Evolutionary conservation across 202 grass and related monocot species (phyloP), one percentile per base, ranked within the genome.

Genomic region (Elaeis oleifera): DNA sequence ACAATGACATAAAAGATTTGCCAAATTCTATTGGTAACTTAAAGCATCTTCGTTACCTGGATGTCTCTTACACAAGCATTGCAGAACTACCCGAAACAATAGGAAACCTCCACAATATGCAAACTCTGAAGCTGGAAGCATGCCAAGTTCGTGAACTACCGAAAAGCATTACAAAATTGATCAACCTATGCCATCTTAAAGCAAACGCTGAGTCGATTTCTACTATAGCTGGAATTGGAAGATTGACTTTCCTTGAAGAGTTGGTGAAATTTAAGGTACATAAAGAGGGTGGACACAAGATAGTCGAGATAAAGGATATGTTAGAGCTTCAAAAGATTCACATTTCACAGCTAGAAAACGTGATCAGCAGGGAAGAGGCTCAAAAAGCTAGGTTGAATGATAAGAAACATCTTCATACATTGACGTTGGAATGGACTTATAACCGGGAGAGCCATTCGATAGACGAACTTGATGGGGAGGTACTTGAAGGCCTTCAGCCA

Each of bases 11-110:
- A 13, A 44, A 44, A 28, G 28, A 59, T 26, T 18, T 51, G 23
- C 61, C 59, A 3, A 60, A 66, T 24, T 65, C 18, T 24, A 51
- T 66, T 49, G 55, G 72, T 49, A 48, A 28, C 13, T 51, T 75
- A 28, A 75, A 75, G 49, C 31, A 75, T 75, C 61, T 65, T 8
- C 72, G 52, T 6, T 75, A 59, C 7, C 52, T 75, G 13, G 61
- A 74, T 56, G 53, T 74, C 63, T 75, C 51, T 65, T 18, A 22
- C 1, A 65, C 29, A 13, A 49, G 26, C 23, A 65, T 75, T 27
- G 56, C 14, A 56, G 48, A 31, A 15, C 65, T 65, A 13, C 51
- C 51, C 3, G 50, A 65, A 20, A 54, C 58, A 20, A 4, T 56
- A 31, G 54, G 71, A 23, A 18, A 5, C n/a, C 60, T 74, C 32